These are phyloP conservation scores for Camelina neglecta DNA, from an alignment of 345 rosid genomes.

Conservation along the genomic window DNA sequence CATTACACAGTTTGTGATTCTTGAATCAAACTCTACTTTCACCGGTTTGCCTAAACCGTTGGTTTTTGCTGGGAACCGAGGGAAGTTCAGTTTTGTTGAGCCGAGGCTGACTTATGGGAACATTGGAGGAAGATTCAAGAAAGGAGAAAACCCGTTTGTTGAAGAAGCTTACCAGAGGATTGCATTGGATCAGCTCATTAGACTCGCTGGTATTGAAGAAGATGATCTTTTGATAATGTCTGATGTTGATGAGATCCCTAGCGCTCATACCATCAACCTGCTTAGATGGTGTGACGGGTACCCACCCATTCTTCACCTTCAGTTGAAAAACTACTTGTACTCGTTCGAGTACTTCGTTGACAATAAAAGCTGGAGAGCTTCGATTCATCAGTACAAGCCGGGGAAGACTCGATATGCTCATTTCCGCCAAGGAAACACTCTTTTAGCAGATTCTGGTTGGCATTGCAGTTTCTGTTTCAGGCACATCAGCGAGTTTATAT, in stretches of 20 bases:
- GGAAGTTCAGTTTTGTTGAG: constrained; percentile 66
- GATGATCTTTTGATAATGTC: constrained; percentile 96
- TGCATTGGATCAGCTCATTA: constrained; percentile 79
- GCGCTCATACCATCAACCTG: constrained; percentile 87
- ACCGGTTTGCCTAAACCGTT: constrained; percentile 73
- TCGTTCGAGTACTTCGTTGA: constrained; percentile 76
- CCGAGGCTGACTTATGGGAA: constrained; percentile 81
- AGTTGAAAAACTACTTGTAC: constrained; percentile 80
- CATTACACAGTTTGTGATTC: constrained; percentile 79
- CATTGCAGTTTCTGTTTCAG: constrained; percentile 98
- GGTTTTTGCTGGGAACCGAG: constrained; percentile 61
- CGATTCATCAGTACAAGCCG: constrained; percentile 65
- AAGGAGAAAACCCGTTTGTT: constrained; percentile 86
- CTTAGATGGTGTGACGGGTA: constrained; percentile 89
- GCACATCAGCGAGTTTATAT: constrained; percentile 67
- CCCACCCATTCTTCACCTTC: constrained; percentile 87
- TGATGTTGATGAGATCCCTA: constrained; percentile 95
- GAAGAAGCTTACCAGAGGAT: constrained; percentile 96
- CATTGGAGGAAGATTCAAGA: constrained; percentile 80
- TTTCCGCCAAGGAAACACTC: constrained; percentile 70
- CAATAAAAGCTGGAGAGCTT: constrained; percentile 93
- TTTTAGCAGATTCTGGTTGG: constrained; percentile 89
- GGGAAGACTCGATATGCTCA: constrained; percentile 85
- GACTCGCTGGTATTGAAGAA: constrained; percentile 84
- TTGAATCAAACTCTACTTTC: constrained; percentile 92